phyloP scores from a whole-genome alignment of 768 basidiomycete genomes.

The Boletus insuetus region DNA sequence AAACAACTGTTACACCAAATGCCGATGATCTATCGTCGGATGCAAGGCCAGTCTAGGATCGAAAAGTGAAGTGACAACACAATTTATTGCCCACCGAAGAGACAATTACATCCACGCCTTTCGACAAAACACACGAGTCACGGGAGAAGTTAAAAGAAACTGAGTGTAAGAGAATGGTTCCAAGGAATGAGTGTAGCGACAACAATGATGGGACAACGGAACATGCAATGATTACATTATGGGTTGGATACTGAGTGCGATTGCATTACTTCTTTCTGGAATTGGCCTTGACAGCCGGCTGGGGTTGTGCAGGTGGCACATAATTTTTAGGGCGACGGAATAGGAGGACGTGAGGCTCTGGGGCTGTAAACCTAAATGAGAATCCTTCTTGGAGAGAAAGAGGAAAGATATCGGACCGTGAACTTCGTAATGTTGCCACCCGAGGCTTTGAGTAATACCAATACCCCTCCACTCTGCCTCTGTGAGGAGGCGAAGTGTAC shows the following conservation, averaged over 20 bases:
- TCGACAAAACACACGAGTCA: constrained; percentile 5
- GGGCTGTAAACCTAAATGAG: constrained; percentile 48
- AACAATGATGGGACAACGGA: constrained; percentile 20
- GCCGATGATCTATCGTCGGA: no score
- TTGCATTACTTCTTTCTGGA: constrained; percentile 39
- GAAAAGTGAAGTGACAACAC: no score
- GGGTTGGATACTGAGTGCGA: constrained; percentile 3
- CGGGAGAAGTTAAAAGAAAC: constrained; percentile 4
- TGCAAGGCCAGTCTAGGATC: no score
- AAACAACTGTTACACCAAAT: no score
- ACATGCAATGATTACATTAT: constrained; percentile 20
- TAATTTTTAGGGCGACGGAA: constrained; percentile 82
- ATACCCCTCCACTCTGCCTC: constrained; percentile 96
- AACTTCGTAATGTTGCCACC: constrained; percentile 98
- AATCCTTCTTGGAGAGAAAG: not conserved
- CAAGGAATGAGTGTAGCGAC: constrained; percentile 18
- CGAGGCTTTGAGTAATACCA: constrained; percentile 92
- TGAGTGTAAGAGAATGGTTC: constrained; percentile 10
- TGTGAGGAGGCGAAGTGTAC: constrained; percentile 74
- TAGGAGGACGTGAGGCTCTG: constrained; percentile 90
- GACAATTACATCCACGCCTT: constrained; percentile 8
- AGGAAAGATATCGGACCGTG: constrained; percentile 57
- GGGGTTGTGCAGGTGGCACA: constrained; percentile 49
- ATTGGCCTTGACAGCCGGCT: constrained; percentile 39
- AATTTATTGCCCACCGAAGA: constrained; percentile 7